Conservation (phyloP, 768 basidiomycete genomes). For the Tricholoma flavovirens region DNA sequence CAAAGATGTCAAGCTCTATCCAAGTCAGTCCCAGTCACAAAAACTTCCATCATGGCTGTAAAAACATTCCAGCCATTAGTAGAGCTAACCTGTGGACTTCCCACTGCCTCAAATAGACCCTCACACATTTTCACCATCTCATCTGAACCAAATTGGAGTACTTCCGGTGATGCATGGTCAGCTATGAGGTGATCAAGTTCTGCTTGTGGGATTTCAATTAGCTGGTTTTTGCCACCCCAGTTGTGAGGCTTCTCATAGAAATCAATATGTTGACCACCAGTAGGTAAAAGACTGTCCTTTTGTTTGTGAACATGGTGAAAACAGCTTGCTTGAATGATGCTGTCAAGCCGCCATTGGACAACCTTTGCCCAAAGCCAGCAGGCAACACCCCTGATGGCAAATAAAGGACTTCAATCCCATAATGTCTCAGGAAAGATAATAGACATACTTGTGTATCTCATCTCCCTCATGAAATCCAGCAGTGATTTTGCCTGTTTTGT, state of each 20-base stretch:
- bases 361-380: constrained; percentile 21
- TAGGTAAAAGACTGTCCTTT: constrained; percentile 17
- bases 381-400: constrained; percentile 12
- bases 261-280: constrained; percentile 17
- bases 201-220: constrained; percentile 13
- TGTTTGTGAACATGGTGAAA: constrained; percentile 17
- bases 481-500: constrained; percentile 12
- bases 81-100: constrained; percentile 10
- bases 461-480: constrained; percentile 17
- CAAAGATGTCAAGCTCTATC: neutral
- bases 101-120: constrained; percentile 10
- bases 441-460: constrained; percentile 16
- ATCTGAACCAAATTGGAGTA: constrained; percentile 18
- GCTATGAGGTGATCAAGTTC: constrained; percentile 15
- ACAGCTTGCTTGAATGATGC: constrained; percentile 9
- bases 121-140: constrained; percentile 11
- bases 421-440: neutral
- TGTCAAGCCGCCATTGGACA: constrained; percentile 16
- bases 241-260: constrained; percentile 17
- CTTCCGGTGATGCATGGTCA: constrained; percentile 12
- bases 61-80: constrained; percentile 15
- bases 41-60: neutral
- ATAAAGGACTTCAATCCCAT: neutral
- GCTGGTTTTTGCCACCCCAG: constrained; percentile 11
- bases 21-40: neutral